Conservation (phyloP, 129 eudicot species). For the Deinandra increscens region DNA sequence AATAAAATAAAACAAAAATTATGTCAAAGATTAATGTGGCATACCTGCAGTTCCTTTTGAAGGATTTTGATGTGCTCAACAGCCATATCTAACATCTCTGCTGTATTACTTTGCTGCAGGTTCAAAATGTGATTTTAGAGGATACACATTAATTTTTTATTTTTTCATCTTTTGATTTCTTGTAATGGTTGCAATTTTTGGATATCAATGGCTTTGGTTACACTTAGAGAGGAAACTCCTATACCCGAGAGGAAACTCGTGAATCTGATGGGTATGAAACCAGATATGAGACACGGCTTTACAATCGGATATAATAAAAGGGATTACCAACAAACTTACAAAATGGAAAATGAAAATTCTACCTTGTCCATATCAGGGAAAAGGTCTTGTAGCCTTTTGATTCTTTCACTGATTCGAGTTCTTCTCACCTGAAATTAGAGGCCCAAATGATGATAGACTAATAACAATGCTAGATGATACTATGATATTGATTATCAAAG, state of each 20-base stretch:
- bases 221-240: no score
- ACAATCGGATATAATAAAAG: not conserved
- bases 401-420: conserved; percentile 85
- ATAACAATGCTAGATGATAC: conserved; percentile 2
- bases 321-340: not conserved
- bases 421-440: conserved; percentile 60
- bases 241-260: not conserved
- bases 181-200: not conserved
- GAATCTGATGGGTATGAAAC: not conserved
- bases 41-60: conserved; percentile 77
- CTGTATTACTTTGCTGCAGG: conserved; percentile 88
- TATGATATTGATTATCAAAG: not conserved
- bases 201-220: not conserved
- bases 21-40: not conserved
- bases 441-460: not conserved
- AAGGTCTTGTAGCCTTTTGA: conserved; percentile 91
- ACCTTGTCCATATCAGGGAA: conserved; percentile 98
- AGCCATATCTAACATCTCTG: conserved; percentile 94
- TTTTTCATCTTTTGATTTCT: not conserved
- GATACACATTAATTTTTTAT: not conserved
- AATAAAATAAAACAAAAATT: not conserved
- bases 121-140: conserved; percentile 22
- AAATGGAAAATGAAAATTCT: not conserved
- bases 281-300: no score
- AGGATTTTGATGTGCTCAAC: conserved; percentile 92